A percentile compares a stretch with the other conserved stretches of the same genome.
Evolutionary conservation across 495 filamentous ascomycete species (phyloP).

Genomic region (Penicillium canariense): DNA sequence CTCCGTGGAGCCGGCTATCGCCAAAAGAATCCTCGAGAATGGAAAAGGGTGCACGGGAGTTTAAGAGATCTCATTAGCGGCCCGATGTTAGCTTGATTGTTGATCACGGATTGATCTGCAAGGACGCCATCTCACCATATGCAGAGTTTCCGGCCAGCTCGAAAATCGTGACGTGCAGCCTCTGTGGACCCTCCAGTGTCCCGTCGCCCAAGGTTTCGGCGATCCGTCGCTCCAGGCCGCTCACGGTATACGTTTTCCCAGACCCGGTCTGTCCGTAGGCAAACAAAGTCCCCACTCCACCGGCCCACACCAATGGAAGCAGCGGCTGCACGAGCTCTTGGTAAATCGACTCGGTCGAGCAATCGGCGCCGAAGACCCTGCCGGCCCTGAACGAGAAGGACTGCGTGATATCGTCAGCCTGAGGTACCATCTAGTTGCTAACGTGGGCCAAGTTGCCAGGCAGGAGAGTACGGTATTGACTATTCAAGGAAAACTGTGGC

Average conservation of each 20-base stretch:
- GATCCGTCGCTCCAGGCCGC: conserved; percentile 23
- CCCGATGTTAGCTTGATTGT: neutral
- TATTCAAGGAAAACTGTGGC: too few species aligned
- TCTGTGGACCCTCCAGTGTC: conserved; percentile 18
- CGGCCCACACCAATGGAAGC: conserved; percentile 29
- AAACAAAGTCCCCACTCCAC: conserved; percentile 37
- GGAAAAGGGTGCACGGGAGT: conserved; percentile 17
- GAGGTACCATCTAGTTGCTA: neutral
- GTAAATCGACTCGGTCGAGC: conserved; percentile 24
- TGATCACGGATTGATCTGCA: too few species aligned
- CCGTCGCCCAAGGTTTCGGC: conserved; percentile 26
- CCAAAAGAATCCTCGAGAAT: conserved; percentile 35
- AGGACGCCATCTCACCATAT: conserved; percentile 12
- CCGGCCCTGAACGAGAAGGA: conserved; percentile 13
- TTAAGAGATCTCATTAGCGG: conserved; percentile 20
- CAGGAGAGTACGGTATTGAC: neutral
- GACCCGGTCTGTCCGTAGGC: conserved; percentile 50
- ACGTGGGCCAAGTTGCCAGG: neutral
- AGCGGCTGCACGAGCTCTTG: conserved; percentile 21
- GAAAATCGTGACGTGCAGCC: conserved; percentile 29
- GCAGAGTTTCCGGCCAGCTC: conserved; percentile 33
- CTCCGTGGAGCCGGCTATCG: conserved; percentile 27
- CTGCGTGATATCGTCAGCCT: conserved; percentile 1
- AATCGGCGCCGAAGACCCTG: conserved; percentile 18
- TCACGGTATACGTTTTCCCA: conserved; percentile 47